Evolutionary conservation across 139 green algal species (phyloP), one percentile per base, ranked within the genome.

Genomic region (Chlamydomonas schloesseri): DNA sequence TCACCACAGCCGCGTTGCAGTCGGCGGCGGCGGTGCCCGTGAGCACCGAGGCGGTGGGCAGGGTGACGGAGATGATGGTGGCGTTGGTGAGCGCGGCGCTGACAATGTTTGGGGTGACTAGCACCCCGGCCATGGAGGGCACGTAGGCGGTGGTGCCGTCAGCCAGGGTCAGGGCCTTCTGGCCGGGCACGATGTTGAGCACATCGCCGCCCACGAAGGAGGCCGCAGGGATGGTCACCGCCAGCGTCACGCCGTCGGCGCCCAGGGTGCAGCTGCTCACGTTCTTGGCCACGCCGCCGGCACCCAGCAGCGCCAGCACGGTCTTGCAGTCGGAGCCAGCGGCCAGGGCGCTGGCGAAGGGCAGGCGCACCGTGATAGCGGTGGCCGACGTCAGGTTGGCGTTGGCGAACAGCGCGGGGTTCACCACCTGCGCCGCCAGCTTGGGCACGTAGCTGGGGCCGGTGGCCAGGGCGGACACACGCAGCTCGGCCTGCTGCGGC

Each of bases 401-500:
- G 42, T 50, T 50, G 42, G 42, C 42, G 42, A 50, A 50, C 42
- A 50, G 42, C 42, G 42, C 42, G 6, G 42, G 42, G 42, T 50
- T 50, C 42, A 50, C 42, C 57, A 23, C 20, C 57, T 29, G 57
- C 57, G 20, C 57, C 11, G 20, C 20, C 20, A 64, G 20, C 20
- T 26, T 26, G 57, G 20, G 20, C 57, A 64, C 20, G 20, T 26
- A 64, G 57, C 57, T 33, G 64, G 14, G 26, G 64, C 64, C 26
- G 28, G 20, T 33, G 15, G 20, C 29, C 26, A 36, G 1, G 3
- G 17, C 29, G 11, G 29, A 3, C 15, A 36, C 10, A 11, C 64
- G 20, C 57, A 64, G 57, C 23, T 26, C 20, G 57, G 23, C 8
- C 20, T 64, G 20, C 89, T 90, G 24, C 91, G 94, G 34, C 28